Conservation (phyloP, 768 basidiomycete species). For the Trametes villosa region DNA sequence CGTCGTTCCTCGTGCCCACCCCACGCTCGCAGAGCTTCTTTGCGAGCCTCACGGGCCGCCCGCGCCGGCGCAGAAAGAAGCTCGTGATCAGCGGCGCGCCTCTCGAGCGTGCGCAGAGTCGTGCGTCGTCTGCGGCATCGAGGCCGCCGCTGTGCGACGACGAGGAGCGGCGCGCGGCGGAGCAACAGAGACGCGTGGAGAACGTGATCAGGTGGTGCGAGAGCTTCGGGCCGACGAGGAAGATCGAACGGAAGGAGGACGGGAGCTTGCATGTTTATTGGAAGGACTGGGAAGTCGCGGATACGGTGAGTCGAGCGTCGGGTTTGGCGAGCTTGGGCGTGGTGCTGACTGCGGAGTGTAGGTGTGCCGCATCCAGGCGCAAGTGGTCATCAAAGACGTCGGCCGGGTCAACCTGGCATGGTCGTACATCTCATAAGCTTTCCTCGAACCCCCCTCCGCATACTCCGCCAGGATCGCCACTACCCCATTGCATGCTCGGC, state of each 20-base stretch:
- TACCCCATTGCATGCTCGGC: neutral
- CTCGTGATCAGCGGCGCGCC: conserved; percentile 30
- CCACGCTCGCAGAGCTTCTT: conserved; percentile 28
- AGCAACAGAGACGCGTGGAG: conserved; percentile 25
- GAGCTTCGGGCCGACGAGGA: conserved; percentile 31
- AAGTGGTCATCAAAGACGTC: conserved; percentile 34
- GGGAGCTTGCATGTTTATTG: conserved; percentile 35
- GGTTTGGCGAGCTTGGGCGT: neutral
- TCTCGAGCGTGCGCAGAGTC: conserved; percentile 1
- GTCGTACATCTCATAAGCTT: conserved; percentile 30
- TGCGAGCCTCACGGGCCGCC: conserved; percentile 22
- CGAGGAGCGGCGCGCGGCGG: conserved; percentile 9
- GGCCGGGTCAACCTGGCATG: conserved; percentile 34
- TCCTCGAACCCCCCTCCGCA: neutral
- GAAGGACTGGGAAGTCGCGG: conserved; percentile 34
- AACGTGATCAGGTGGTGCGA: conserved; percentile 32
- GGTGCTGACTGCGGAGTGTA: neutral
- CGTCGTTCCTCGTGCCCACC: conserved; percentile 30
- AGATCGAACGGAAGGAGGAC: conserved; percentile 29
- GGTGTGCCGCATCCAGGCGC: conserved; percentile 35
- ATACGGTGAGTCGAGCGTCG: conserved; percentile 27
- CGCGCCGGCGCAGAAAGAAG: conserved; percentile 30
- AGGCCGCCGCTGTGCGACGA: conserved; percentile 9
- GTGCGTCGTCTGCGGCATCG: conserved; percentile 8
- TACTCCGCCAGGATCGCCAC: neutral